Evolutionary conservation across 768 basidiomycete genomes (phyloP).

Genomic region (Calocybe gangraenosa): DNA sequence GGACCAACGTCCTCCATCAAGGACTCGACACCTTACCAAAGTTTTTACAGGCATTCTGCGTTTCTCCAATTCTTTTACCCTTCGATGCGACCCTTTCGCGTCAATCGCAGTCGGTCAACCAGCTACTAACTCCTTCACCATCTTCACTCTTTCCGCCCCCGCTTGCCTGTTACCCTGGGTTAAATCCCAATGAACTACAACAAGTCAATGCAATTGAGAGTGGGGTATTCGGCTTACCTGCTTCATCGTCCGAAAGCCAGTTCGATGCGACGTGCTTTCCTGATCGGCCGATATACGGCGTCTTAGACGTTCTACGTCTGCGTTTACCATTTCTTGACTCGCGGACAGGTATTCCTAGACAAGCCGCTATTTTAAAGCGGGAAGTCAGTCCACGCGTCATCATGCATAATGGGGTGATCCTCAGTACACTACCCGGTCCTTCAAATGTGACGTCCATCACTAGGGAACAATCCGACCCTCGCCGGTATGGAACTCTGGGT

Average conservation of each 20-base stretch:
- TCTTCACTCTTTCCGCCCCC: constrained; percentile 53
- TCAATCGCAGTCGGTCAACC: constrained; percentile 25
- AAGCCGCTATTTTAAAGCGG: constrained; percentile 44
- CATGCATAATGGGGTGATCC: constrained; percentile 45
- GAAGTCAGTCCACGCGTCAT: constrained; percentile 45
- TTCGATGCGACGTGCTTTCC: constrained; percentile 52
- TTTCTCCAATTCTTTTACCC: constrained; percentile 49
- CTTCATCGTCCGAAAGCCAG: constrained; percentile 22
- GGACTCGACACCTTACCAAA: constrained; percentile 32
- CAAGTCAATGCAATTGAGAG: constrained; percentile 46
- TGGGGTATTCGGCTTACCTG: constrained; percentile 45
- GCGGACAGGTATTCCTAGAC: constrained; percentile 35
- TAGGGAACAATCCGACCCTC: constrained; percentile 37
- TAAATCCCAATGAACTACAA: constrained; percentile 34
- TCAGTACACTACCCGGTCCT: constrained; percentile 43
- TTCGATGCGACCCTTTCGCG: constrained; percentile 48
- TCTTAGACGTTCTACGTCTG: constrained; percentile 52
- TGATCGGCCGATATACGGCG: constrained; percentile 58
- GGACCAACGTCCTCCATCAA: constrained; percentile 49
- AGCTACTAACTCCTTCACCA: constrained; percentile 37
- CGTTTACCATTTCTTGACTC: constrained; percentile 54
- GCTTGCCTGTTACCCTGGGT: constrained; percentile 55
- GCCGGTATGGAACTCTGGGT: constrained; percentile 50
- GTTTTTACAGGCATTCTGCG: constrained; percentile 44
- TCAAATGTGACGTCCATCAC: constrained; percentile 25